phyloP scores from a whole-genome alignment of 345 rosid genomes.

The Gossypium raimondii region DNA sequence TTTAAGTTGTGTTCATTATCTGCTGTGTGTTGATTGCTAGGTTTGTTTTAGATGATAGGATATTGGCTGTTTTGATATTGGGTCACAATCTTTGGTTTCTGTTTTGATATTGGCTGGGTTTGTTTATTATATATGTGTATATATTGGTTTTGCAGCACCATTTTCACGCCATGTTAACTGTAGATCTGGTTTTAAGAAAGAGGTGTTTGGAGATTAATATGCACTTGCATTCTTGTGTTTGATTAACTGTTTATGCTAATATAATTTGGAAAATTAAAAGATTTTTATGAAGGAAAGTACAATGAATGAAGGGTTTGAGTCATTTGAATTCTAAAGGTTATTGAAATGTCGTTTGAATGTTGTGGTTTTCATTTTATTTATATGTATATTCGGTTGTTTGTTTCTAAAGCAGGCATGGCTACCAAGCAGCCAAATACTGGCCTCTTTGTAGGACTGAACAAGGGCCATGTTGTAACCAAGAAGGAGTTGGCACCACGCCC shows the following conservation, averaged over 20 bases:
- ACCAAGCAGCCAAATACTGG: slow-evolving; percentile 52
- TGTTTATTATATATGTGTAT: not conserved
- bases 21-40: not conserved
- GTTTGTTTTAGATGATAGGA: not conserved
- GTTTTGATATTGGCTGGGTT: not conserved
- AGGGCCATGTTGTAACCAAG: slow-evolving; percentile 60
- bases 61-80: not conserved
- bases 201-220: not conserved
- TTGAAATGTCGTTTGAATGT: not conserved
- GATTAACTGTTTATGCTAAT: not conserved
- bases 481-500: slow-evolving; percentile 54
- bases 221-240: not conserved
- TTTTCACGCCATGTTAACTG: not conserved
- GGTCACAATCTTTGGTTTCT: not conserved
- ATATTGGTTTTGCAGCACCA: not conserved
- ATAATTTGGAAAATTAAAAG: not conserved
- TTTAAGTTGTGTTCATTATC: not conserved
- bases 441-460: slow-evolving; percentile 60
- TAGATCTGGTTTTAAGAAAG: not conserved
- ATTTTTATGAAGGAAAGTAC: not conserved
- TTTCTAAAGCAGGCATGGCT: slow-evolving; percentile 42
- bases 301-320: not conserved
- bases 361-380: not conserved
- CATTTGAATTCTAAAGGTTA: not conserved
- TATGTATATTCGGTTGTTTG: not conserved